Conservation (phyloP, 495 filamentous ascomycete genomes). For the Melanomma pulvis-pyrius region DNA sequence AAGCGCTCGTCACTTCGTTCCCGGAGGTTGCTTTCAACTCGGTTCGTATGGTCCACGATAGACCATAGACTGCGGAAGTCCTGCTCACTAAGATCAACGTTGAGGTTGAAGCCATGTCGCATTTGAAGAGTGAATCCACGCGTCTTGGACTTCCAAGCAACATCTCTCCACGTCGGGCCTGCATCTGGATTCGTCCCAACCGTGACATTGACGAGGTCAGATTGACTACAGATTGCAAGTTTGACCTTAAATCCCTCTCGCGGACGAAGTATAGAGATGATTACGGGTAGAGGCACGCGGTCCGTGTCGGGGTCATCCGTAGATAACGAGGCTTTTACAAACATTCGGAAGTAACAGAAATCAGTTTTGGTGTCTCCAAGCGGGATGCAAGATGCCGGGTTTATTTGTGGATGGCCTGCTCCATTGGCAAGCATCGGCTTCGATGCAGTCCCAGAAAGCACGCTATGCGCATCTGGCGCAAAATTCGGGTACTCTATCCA, state of each 20-base stretch:
- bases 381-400: slow-evolving; percentile 68
- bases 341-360: slow-evolving; percentile 76
- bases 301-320: slow-evolving; percentile 67
- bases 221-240: slow-evolving; percentile 74
- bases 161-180: slow-evolving; percentile 77
- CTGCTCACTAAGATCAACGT: slow-evolving; percentile 67
- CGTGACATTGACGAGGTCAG: slow-evolving; percentile 70
- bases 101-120: slow-evolving; percentile 67
- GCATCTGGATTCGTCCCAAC: slow-evolving; percentile 67
- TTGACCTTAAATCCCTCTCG: slow-evolving; percentile 66
- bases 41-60: slow-evolving; percentile 77
- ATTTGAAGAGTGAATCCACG: slow-evolving; percentile 65
- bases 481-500: slow-evolving; percentile 75
- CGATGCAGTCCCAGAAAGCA: slow-evolving; percentile 64
- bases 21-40: slow-evolving; percentile 69
- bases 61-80: slow-evolving; percentile 77
- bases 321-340: slow-evolving; percentile 68
- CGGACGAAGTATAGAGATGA: slow-evolving; percentile 72
- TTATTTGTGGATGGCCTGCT: slow-evolving; percentile 43
- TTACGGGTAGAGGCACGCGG: slow-evolving; percentile 67
- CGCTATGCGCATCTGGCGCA: slow-evolving; percentile 64
- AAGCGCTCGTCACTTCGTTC: slow-evolving; percentile 65
- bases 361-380: slow-evolving; percentile 68
- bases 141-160: slow-evolving; percentile 70
- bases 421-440: slow-evolving; percentile 52